Conservation (phyloP, 2,329 filamentous ascomycete genomes). For the Phyllosticta citrichinensis region DNA sequence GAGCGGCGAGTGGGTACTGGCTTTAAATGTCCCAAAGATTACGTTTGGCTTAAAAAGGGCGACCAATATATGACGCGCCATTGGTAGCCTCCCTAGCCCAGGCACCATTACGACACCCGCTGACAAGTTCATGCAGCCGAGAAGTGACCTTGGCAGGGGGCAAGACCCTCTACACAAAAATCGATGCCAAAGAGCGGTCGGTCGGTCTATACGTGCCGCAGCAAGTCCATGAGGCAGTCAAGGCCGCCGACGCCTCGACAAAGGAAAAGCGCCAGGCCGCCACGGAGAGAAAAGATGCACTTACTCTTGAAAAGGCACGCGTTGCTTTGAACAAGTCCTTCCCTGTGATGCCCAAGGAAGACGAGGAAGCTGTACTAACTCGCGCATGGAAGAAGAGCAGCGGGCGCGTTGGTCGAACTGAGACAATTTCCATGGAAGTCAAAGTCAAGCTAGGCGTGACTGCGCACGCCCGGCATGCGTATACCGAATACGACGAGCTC, state of each 20-base stretch:
- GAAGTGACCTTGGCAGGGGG: background rate
- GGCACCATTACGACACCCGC: background rate
- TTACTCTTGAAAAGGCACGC: conserved; percentile 16
- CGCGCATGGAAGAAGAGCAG: conserved; percentile 38
- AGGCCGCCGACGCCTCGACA: conserved; percentile 30
- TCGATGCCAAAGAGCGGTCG: conserved; percentile 17
- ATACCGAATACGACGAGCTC: conserved; percentile 39
- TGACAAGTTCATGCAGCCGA: background rate
- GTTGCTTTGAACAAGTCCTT: conserved; percentile 30
- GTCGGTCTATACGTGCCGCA: conserved; percentile 36
- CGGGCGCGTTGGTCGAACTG: conserved; percentile 39
- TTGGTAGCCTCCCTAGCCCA: conserved; percentile 23
- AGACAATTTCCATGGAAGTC: conserved; percentile 26
- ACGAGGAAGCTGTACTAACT: conserved; percentile 27
- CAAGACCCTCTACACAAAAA: background rate
- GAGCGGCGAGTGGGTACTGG: background rate
- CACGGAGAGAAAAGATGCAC: conserved; percentile 23
- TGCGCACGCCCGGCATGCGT: conserved; percentile 40
- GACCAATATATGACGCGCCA: conserved; percentile 35
- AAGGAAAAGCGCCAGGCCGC: conserved; percentile 30
- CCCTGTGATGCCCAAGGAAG: conserved; percentile 29
- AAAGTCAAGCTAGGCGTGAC: conserved; percentile 39
- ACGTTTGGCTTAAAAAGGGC: conserved; percentile 33
- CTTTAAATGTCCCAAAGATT: conserved; percentile 18
- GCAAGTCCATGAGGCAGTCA: conserved; percentile 29